Evolutionary conservation across 306 rosid species (phyloP), one percentile per base, ranked within the genome.

Genomic region (Fagus crenata): DNA sequence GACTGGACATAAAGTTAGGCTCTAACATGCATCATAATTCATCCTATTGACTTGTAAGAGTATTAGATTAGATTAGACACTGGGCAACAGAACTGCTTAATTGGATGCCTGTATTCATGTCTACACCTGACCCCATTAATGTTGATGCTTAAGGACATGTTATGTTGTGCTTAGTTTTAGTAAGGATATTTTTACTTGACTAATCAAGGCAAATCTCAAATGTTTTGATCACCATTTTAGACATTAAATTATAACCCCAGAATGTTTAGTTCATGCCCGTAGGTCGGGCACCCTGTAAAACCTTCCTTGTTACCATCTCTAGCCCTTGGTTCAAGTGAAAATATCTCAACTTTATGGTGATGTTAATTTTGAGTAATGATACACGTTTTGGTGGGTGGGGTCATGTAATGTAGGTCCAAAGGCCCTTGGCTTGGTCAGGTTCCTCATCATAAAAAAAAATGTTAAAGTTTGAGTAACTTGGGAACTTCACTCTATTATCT

Each of bases 141-240:
- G 69, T 15, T 36, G 69, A 63, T 63, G 18, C 46, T 63, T 63
- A 63, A 63, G 41, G 69, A 40, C 69, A 63, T 63, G 69, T 6
- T 63, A 63, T 36, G 9, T 2, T 63, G 12, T 63, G 69, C 43
- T 63, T 5, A 63, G 17, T 36, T 63, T 46, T 35, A 40, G 7
- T n/a, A 5, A 32, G 43, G 37, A 63, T 63, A 35, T 63, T 13
- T 63, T 63, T 2, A 63, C 40, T 5, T 9, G 7, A 60, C 33
- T 9, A 14, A 61, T 32, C 7, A 28, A 32, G 15, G 15, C 3
- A 60, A 60, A 60, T 4, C 9, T 60, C 28, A 35, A 1, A 63
- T 35, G 18, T 63, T 63, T 63, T 63, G 40, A 63, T 61, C 2
- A 33, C 40, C n/a, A 13, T 61, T 60, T 37, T 32, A 31, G 67